Evolutionary conservation across 1,284 basidiomycete genomes (phyloP), one percentile per base, ranked within the genome.

Genomic region (Pseudozyma sp.): DNA sequence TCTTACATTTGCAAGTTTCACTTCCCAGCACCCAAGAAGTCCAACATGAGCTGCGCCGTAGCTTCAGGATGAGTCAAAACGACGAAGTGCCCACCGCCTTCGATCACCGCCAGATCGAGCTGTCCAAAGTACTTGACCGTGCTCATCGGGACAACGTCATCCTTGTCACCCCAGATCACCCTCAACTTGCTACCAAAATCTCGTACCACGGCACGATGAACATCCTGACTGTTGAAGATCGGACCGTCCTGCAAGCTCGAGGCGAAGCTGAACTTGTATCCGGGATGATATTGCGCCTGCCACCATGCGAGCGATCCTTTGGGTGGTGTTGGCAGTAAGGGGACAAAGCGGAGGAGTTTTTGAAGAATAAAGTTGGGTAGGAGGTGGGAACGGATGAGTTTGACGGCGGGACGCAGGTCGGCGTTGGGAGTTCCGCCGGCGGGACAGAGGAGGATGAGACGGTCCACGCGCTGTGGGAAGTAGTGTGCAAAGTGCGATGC

Each of bases 101-200:
- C 63, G 17, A 75, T 72, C 17, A 75, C 64, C 19, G 64, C 57
- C 5, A 75, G 48, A 33, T 75, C 69, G 17, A 75, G 55, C 47
- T 68, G 53, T 16, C 73, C 73, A 69, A 75, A 75, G 63, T 72
- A 75, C 54, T 75, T 72, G 10, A 54, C 56, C 10, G 68, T 72
- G 44, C 40, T 54, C 52, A 75, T 72, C 10, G 63, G 68, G 4
- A 75, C 73, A 24, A 72, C 68, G 29, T 71, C 61, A 34, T 75
- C 73, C 52, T 67, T 61, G 55, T 72, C 73, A n/a, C 73, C 73
- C 73, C 73, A 75, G 24, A 75, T 66, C 11, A 60, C 61, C 1
- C 69, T 30, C 30, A 75, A n/a, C 13, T 43, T 58, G 7, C 34
- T 37, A 1, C 73, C 73, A 37, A 75, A 75, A 3, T 49, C 10